These are phyloP conservation scores for Fraxinus latifolia DNA, from an alignment of 305 asterid species.

Conservation along the genomic window DNA sequence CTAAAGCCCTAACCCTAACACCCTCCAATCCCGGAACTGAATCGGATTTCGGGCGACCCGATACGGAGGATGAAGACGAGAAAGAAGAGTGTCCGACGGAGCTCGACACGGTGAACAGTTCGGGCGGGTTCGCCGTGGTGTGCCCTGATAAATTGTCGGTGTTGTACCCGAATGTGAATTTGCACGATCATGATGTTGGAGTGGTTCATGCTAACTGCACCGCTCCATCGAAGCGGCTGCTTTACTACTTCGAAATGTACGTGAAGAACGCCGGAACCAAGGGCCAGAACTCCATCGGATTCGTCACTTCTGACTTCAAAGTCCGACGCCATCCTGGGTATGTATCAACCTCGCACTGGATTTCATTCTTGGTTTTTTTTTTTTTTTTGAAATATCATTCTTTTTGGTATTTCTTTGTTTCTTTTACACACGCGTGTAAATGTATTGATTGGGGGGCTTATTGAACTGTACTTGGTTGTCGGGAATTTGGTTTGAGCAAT, in stretches of 20 bases:
- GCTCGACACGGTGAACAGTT: constrained; percentile 67
- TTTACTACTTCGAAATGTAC: constrained; percentile 82
- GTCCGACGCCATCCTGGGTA: constrained; percentile 94
- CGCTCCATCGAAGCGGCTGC: constrained; percentile 68
- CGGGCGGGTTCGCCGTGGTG: constrained; percentile 73
- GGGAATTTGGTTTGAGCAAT: constrained; percentile 2
- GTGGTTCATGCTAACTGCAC: constrained; percentile 80
- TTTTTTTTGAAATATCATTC: not conserved
- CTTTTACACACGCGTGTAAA: not conserved
- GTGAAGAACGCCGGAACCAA: constrained; percentile 79
- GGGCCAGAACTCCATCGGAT: constrained; percentile 85
- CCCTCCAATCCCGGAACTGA: constrained; percentile 27
- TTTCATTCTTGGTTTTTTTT: not conserved
- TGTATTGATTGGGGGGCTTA: not conserved
- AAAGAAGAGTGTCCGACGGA: constrained; percentile 68
- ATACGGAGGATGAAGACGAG: constrained; percentile 32
- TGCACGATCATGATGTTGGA: constrained; percentile 91
- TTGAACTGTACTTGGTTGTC: not conserved
- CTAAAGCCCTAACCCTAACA: constrained; percentile 37
- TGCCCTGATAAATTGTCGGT: constrained; percentile 83
- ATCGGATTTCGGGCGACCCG: constrained; percentile 11
- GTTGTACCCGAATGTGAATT: constrained; percentile 48
- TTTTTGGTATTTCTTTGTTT: not conserved
- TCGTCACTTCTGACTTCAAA: constrained; percentile 65
- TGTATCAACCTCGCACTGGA: not conserved